Base-by-base conservation (phyloP, 495 filamentous ascomycete species). In the Apiosordaria backusii region DNA sequence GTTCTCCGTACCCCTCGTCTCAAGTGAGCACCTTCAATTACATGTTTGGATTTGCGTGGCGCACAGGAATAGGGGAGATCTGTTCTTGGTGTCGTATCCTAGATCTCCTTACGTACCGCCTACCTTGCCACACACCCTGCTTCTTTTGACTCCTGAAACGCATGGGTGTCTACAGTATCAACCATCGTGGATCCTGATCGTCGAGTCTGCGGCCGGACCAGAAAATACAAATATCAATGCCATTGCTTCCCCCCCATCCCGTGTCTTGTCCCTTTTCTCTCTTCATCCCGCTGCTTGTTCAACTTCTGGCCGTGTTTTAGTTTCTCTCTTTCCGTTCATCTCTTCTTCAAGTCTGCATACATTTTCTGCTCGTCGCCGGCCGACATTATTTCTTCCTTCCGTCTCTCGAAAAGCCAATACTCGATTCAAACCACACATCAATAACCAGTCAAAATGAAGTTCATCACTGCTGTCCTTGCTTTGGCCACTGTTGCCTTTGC, bases 401-500 rank as follows among this genome's bases (percentile, higher is more conserved):
- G 55, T 52, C 57, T 69, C 26, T 67, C 67, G 60, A 68, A 52
- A 55, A 70, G 50, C 53, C 60, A 63, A 66, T 62, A 40, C 68
- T 67, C 70, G 0, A 45, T 1, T 62, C 22, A 29, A 22, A 26
- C 22, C 45, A n/a, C n/a, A n/a, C n/a, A n/a, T n/a, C n/a, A 29
- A 53, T n/a, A 40, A 65, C 55, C 70, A 71, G 74, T 75, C 79
- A 84, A 76, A 67, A 85, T 85, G 83, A 81, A 85, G 80, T 80
- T 80, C 77, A 24, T 78, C 64, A 70, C 80, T 68, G 66, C 77
- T 70, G 61, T 84, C 66, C 65, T 84, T 73, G 75, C 82, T 61
- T 72, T 84, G 65, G 77, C 80, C 72, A 72, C 81, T 71, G 61
- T 81, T 71, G 80, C 78, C 68, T 68, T 80, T 72, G 82, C 80